Base-by-base conservation (phyloP, 768 basidiomycete genomes). In the Tylopilus subfusipes region DNA sequence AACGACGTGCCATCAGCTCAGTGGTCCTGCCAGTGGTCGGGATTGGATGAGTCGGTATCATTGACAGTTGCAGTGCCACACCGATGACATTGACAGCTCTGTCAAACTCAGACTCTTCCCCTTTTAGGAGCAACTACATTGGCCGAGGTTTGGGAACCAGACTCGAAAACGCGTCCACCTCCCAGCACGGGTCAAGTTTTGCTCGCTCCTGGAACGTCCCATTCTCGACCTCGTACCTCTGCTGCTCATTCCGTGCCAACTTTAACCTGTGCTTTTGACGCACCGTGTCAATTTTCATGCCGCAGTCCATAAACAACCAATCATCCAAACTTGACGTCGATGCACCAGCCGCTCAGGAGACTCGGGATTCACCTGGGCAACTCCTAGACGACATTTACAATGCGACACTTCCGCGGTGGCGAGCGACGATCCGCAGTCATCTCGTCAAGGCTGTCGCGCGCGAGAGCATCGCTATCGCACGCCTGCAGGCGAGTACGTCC, bases 391-490 rank as follows among this genome's bases (percentile, higher is more conserved):
- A 88, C 58, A 77, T 86, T 11, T 93, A 92, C 64, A 79, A 85
- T 38, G 68, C 77, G 2, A 82, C 78, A 1, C 66, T 93, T 54
- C 78, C 82, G 7, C 70, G 75, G 67, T 91, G 88, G 90, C 73
- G 87, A 57, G 81, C 84, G 24, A 76, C 72, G 0, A 70, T 88
- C 38, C 80, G 90, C 19, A 68, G 78, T 36, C 65, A 60, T 51
- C 70, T 92, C 16, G 74, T 90, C 38, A 69, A 66, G 53, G 71
- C 67, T 36, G 80, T 92, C 21, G 70, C 76, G 33, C 69, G 73
- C 63, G 90, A 93, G 71, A 85, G 83, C 5, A 59, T 71, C 57
- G 59, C 83, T 31, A 74, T 92, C 40, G 89, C 81, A 3, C 75
- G 67, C 36, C 80, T 89, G 76, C 90, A 92, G 81, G 90, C 83